Evolutionary conservation across 108 stramenopile genomes (phyloP).

Genomic region (Cyclotella choctawhatcheeana): DNA sequence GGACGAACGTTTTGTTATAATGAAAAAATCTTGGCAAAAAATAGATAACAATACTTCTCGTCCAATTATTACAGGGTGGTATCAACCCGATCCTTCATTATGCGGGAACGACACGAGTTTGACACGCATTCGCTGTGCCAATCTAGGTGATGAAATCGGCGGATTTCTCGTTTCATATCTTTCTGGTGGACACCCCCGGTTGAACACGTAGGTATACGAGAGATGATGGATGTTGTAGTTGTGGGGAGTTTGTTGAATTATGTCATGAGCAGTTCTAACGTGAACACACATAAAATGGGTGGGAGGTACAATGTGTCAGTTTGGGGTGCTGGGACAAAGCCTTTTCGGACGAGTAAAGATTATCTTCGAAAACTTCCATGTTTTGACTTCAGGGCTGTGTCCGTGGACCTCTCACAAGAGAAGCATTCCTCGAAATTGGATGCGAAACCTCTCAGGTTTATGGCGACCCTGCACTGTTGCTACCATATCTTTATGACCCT

Average conservation of each 20-base stretch:
- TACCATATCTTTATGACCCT: slow-evolving; percentile 9
- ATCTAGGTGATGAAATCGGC: slow-evolving; percentile 20
- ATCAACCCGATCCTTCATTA: no score
- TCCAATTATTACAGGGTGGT: no score
- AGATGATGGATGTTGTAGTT: slow-evolving; percentile 21
- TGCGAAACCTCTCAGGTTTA: slow-evolving; percentile 10
- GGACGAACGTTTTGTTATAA: no score
- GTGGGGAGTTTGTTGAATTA: slow-evolving; percentile 15
- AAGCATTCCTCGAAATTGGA: neutral
- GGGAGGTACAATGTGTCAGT: neutral
- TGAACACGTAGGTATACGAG: neutral
- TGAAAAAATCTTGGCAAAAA: no score
- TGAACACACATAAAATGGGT: neutral
- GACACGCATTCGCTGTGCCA: slow-evolving; percentile 20
- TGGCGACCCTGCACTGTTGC: slow-evolving; percentile 12
- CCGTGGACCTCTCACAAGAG: slow-evolving; percentile 9
- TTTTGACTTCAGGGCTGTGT: slow-evolving; percentile 21
- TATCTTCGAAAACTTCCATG: slow-evolving; percentile 4
- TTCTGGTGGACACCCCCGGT: neutral
- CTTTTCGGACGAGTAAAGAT: neutral
- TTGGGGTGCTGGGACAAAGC: slow-evolving; percentile 15
- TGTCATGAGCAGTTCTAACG: slow-evolving; percentile 2
- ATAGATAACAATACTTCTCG: no score
- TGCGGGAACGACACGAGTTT: no score
- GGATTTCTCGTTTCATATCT: neutral